Conservation (phyloP, 345 rosid genomes). For the Eucalyptus caleyi region DNA sequence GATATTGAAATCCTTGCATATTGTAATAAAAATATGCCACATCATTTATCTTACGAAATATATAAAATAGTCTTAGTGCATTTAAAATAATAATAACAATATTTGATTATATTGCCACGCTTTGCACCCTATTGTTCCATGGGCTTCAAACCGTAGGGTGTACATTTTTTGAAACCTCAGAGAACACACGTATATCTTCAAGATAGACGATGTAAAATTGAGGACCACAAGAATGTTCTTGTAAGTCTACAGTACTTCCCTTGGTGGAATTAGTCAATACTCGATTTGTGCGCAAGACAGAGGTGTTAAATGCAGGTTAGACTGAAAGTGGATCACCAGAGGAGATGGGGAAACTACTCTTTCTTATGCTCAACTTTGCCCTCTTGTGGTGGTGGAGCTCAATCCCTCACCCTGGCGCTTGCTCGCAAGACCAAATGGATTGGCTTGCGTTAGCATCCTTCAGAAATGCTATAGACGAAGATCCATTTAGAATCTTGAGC, state of each 20-base stretch:
- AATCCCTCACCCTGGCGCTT: accelerated
- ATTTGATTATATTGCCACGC: background rate
- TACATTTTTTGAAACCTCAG: no score
- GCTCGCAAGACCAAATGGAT: background rate
- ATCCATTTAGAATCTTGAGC: background rate
- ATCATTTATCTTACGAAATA: background rate
- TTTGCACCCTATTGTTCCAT: background rate
- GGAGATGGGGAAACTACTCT: background rate
- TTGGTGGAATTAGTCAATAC: background rate
- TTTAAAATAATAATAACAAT: background rate
- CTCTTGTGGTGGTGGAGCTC: background rate
- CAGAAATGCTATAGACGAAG: background rate
- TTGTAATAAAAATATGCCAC: background rate
- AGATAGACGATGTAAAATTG: no score
- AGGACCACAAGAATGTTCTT: no score
- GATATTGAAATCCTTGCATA: background rate
- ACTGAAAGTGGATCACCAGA: background rate
- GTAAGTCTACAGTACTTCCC: background rate
- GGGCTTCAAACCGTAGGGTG: background rate
- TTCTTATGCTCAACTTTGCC: background rate
- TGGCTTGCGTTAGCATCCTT: background rate
- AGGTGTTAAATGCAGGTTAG: background rate
- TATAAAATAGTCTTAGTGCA: background rate
- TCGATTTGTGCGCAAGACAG: background rate
- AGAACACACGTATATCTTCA: no score